Percentiles rank a stretch among this genome's conserved stretches.
These are phyloP conservation scores for Phytophthora syringae DNA, from an alignment of 352 stramenopile species.

Conservation along the genomic window DNA sequence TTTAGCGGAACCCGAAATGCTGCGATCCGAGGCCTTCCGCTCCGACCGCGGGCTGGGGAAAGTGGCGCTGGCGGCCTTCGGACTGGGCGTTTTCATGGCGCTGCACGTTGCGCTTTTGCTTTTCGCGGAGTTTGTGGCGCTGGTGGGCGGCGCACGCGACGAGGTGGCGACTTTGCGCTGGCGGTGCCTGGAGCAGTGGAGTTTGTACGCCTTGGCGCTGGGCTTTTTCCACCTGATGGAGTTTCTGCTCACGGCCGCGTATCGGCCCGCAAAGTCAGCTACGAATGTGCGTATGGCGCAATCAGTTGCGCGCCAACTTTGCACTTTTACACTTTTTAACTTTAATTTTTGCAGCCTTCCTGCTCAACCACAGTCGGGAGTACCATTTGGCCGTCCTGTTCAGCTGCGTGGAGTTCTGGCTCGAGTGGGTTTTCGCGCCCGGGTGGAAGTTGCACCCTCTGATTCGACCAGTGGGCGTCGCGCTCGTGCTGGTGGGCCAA, in stretches of 20 bases:
- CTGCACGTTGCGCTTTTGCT: conserved; percentile 64
- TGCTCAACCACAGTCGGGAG: conserved; percentile 91
- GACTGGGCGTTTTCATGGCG: conserved; percentile 75
- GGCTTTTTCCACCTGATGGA: conserved; percentile 87
- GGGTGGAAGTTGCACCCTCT: conserved; percentile 67
- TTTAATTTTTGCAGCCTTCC: conserved; percentile 81
- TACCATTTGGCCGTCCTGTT: conserved; percentile 88
- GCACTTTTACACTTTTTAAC: too few species aligned
- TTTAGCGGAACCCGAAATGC: conserved; percentile 30
- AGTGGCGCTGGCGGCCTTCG: conserved; percentile 79
- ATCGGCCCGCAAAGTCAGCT: conserved; percentile 81
- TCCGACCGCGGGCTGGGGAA: conserved; percentile 78
- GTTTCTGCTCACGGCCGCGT: conserved; percentile 84
- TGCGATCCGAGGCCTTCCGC: conserved; percentile 78
- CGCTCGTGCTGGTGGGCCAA: conserved; percentile 87
- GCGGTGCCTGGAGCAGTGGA: conserved; percentile 71
- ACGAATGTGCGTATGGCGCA: conserved; percentile 71
- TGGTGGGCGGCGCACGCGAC: conserved; percentile 10
- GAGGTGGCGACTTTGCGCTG: conserved; percentile 37
- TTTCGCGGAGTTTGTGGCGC: conserved; percentile 36
- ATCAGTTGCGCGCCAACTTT: neutral
- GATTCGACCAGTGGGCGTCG: conserved; percentile 67
- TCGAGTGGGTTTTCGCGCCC: conserved; percentile 87
- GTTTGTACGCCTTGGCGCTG: conserved; percentile 77
- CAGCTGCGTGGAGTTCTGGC: conserved; percentile 92